Base-by-base conservation (phyloP, 2,329 filamentous ascomycete genomes). In the Penicillium sp. region DNA sequence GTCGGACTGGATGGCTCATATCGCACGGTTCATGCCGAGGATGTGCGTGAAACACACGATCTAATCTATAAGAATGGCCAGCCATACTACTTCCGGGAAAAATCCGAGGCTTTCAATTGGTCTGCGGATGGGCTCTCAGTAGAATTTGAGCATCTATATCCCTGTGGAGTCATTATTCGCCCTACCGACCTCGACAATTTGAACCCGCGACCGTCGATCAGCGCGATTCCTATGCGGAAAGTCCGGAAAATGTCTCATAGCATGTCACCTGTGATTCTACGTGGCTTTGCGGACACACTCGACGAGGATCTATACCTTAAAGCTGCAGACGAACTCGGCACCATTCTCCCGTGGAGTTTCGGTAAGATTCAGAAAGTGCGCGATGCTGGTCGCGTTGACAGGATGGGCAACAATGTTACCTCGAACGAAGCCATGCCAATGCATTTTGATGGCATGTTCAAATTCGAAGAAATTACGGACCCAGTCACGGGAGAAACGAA, bases 401-500 rank as follows among this genome's bases (percentile, higher is more conserved):
- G 75, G 11, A 77, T 79, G 0, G 69, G 80, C 19, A 85, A 85
- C 61, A 85, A 84, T 41, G 81, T 85, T 2, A 74, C 83, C 2
- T 83, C 81, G 0, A 76, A 78, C 1, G 82, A 85, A 58, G 79
- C 80, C 60, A 84, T 85, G 82, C 83, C 84, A 0, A 83, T 84
- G 69, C 83, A 86, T 62, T 86, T 79, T 39, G 83, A 86, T 51
- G 84, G 83, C 0, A 70, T 85, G 31, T 86, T 85, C 74, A 85
- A 85, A 65, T 81, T 82, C 0, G 74, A 76, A 10, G 80, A 80
- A 53, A 66, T 75, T 19, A 69, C 57, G 0, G 71, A 78, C 2
- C 72, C 74, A 1, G 68, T 39, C 7, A 70, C 76, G 1, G 81
- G 78, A 0, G 74, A 76, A 6, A 77, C 76, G n/a, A 71, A 71